Conservation (phyloP, 2,329 filamentous ascomycete species). For the Ophiocordyceps australis region DNA sequence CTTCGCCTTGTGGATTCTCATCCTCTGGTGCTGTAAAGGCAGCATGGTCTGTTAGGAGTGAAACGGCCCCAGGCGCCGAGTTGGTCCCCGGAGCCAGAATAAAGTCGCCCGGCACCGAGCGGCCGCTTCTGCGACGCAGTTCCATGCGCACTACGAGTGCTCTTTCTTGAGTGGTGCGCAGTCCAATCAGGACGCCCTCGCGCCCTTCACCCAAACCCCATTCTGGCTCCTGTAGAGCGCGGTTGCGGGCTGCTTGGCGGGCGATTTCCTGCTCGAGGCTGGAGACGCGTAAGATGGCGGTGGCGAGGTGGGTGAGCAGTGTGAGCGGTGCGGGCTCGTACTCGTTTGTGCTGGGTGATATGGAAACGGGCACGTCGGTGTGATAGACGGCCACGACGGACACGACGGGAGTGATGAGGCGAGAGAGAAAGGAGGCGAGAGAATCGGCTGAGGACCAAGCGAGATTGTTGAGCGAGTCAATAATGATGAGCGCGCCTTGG, state of each 20-base stretch:
- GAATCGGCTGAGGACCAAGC: conserved; percentile 31
- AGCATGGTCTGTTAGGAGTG: conserved; percentile 61
- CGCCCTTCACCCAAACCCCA: conserved; percentile 63
- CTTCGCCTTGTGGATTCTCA: conserved; percentile 24
- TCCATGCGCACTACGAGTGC: conserved; percentile 71
- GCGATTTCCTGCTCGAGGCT: conserved; percentile 59
- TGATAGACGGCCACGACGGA: conserved; percentile 73
- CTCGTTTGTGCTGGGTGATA: conserved; percentile 23
- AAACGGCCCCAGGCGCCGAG: conserved; percentile 16
- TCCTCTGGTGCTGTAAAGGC: conserved; percentile 34
- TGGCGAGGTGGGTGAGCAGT: conserved; percentile 70
- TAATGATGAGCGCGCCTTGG: conserved; percentile 52
- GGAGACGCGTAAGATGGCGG: conserved; percentile 58
- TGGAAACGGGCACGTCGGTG: conserved; percentile 49
- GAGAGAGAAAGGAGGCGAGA: conserved; percentile 52
- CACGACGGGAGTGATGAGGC: conserved; percentile 43
- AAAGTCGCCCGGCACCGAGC: conserved; percentile 54
- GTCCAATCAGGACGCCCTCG: conserved; percentile 61
- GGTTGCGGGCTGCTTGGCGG: conserved; percentile 55
- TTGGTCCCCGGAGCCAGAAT: conserved; percentile 21
- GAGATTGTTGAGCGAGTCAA: conserved; percentile 64
- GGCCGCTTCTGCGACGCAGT: conserved; percentile 64
- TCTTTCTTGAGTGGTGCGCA: conserved; percentile 18
- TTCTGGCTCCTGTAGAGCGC: conserved; percentile 55
- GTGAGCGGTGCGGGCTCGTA: conserved; percentile 54